Conservation (phyloP, 345 rosid species). For the Corchorus olitorius region DNA sequence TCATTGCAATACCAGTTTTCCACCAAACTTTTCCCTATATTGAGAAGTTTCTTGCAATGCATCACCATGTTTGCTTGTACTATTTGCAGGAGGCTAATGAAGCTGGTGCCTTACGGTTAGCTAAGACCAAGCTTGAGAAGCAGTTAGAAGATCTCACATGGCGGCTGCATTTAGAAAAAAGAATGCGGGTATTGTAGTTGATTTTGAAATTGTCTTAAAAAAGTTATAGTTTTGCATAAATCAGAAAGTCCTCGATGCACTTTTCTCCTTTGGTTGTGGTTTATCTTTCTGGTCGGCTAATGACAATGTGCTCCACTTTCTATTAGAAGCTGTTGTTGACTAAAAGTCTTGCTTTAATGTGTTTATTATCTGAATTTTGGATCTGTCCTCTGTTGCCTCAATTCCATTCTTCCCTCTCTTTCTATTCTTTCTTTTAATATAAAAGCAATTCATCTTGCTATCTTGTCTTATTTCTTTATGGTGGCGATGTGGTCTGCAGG, state of each 20-base stretch:
- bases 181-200: constrained; percentile 70
- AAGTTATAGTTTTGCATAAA: background rate
- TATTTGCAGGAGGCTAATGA: constrained; percentile 83
- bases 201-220: constrained; percentile 23
- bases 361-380: background rate
- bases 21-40: background rate
- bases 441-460: background rate
- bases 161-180: constrained; percentile 88
- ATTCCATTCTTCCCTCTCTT: too few relatives aligned
- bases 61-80: constrained; percentile 3
- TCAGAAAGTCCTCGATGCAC: background rate
- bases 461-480: background rate
- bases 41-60: background rate
- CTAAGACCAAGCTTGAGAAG: constrained; percentile 93
- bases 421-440: background rate
- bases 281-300: background rate
- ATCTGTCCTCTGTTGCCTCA: constrained; percentile 7
- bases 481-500: constrained; percentile 47
- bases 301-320: background rate
- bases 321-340: background rate
- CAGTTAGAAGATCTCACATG: constrained; percentile 90
- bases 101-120: constrained; percentile 90
- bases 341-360: background rate
- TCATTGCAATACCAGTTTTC: background rate
- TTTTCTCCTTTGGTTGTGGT: background rate